Percentiles rank a stretch among this genome's conserved stretches.
phyloP scores from a whole-genome alignment of 2,329 filamentous ascomycete genomes.

The Aureobasidium sp. region DNA sequence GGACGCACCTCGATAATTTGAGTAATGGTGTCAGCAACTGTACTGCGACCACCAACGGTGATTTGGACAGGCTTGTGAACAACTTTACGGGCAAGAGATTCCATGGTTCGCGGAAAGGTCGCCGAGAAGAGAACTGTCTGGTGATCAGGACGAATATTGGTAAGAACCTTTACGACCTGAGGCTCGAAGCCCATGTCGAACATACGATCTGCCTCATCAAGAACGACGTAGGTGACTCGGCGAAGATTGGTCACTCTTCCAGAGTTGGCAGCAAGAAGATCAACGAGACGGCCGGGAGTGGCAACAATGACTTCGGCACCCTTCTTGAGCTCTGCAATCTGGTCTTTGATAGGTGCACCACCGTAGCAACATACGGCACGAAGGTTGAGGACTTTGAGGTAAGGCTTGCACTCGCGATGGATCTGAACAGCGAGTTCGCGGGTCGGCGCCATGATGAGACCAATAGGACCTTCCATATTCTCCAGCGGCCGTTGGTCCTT shows the following conservation, averaged over 20 bases:
- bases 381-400: conserved; percentile 77
- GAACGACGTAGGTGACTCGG: conserved; percentile 85
- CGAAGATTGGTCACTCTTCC: conserved; percentile 89
- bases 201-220: conserved; percentile 98
- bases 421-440: conserved; percentile 92
- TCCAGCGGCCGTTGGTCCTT: conserved; percentile 82
- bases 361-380: conserved; percentile 90
- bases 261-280: conserved; percentile 85
- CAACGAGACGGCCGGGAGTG: conserved; percentile 91
- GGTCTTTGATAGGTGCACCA: conserved; percentile 91
- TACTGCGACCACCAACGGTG: conserved; percentile 76
- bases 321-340: conserved; percentile 92
- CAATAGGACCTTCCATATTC: conserved; percentile 78
- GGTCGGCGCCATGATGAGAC: conserved; percentile 87
- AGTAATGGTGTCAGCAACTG: conserved; percentile 66
- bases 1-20: conserved; percentile 85
- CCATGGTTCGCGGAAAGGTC: conserved; percentile 91
- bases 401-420: conserved; percentile 88
- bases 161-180: conserved; percentile 93
- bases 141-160: conserved; percentile 81
- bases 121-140: conserved; percentile 96
- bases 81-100: conserved; percentile 81
- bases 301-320: conserved; percentile 93
- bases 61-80: conserved; percentile 83
- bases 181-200: conserved; percentile 99